Evolutionary conservation across 306 rosid genomes (phyloP).

Genomic region (Castanea sativa): DNA sequence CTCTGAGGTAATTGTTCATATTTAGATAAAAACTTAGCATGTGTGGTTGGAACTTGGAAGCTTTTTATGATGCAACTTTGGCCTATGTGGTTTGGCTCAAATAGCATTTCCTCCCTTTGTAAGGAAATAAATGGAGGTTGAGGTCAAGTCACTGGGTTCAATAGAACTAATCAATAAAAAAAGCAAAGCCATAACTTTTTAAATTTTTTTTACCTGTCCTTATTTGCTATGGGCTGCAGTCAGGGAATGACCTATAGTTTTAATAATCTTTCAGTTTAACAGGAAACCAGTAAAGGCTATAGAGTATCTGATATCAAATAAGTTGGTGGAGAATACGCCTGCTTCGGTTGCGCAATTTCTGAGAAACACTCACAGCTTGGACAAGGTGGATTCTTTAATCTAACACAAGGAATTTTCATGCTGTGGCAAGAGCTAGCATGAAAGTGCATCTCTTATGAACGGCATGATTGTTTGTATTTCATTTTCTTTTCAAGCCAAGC

Average conservation of each 20-base stretch:
- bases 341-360: slow-evolving; percentile 91
- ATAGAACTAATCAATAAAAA: slow-evolving; percentile 8
- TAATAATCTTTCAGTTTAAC: slow-evolving; percentile 78
- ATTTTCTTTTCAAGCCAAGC: not conserved
- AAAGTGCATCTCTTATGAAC: not conserved
- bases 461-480: not conserved
- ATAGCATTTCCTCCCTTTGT: not conserved
- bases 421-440: not conserved
- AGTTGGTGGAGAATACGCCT: slow-evolving; percentile 81
- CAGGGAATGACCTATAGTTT: slow-evolving; percentile 45
- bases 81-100: not conserved
- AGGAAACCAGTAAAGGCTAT: slow-evolving; percentile 85
- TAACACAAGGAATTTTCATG: not conserved
- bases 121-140: not conserved
- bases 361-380: slow-evolving; percentile 75
- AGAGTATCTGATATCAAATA: slow-evolving; percentile 78
- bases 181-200: not conserved
- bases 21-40: not conserved
- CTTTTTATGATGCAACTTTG: not conserved
- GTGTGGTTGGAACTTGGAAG: not conserved
- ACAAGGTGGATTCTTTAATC: slow-evolving; percentile 65
- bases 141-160: not conserved
- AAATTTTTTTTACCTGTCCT: slow-evolving; percentile 7
- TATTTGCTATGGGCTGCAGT: slow-evolving; percentile 22
- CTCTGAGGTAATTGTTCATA: slow-evolving; percentile 54